These are phyloP conservation scores for Ustilago hordei DNA, from an alignment of 1,284 basidiomycete species.

Conservation along the genomic window DNA sequence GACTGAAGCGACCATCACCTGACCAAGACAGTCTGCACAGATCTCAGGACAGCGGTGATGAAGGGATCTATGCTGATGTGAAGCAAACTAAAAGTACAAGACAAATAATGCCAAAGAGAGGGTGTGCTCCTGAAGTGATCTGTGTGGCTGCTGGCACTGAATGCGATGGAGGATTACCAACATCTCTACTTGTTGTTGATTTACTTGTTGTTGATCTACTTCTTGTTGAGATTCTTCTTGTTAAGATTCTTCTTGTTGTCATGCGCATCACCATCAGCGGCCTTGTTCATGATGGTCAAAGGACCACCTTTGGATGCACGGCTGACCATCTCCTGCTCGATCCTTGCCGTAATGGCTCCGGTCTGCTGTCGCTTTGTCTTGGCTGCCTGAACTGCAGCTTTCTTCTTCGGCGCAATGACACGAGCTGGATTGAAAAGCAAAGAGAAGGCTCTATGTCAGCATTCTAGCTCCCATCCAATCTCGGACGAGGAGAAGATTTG, in stretches of 20 bases:
- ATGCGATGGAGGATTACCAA: too few relatives aligned
- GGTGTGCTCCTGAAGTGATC: background rate
- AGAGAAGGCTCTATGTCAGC: background rate
- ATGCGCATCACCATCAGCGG: conserved; percentile 81
- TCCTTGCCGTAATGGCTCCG: conserved; percentile 46
- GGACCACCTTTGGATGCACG: conserved; percentile 53
- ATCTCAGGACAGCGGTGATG: background rate
- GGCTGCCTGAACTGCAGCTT: conserved; percentile 40
- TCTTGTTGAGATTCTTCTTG: conserved; percentile 47
- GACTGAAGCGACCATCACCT: too few relatives aligned
- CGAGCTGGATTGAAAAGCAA: conserved; percentile 25
- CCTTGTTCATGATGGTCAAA: conserved; percentile 88
- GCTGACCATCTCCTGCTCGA: conserved; percentile 58
- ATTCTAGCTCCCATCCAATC: background rate
- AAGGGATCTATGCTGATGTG: background rate
- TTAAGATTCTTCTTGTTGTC: conserved; percentile 52
- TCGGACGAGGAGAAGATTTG: background rate
- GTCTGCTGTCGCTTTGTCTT: conserved; percentile 53
- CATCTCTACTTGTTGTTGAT: conserved; percentile 25
- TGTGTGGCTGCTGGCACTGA: too few relatives aligned
- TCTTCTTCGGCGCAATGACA: conserved; percentile 56
- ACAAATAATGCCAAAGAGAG: conserved; percentile 3
- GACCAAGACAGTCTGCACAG: background rate
- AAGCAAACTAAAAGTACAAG: conserved; percentile 28
- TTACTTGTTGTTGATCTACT: conserved; percentile 37